Conservation (phyloP, 169 alveolate genomes). For the Cryptosporidium ubiquitum region DNA sequence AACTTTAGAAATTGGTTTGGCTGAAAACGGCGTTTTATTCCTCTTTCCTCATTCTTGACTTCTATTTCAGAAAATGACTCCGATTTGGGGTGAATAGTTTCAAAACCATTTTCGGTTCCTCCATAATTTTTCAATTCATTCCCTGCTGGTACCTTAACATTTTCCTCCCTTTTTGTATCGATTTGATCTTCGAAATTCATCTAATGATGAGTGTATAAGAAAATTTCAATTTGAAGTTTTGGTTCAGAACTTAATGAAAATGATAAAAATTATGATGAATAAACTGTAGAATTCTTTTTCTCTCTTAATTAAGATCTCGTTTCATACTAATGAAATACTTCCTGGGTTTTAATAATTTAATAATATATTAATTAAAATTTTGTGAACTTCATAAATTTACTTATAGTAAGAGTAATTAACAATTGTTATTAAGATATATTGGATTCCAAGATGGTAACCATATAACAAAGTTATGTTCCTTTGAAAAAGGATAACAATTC, state of each 20-base stretch:
- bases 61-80: slow-evolving; percentile 26
- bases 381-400: not conserved
- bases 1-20: slow-evolving; percentile 70
- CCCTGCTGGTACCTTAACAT: not conserved
- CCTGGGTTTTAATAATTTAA: not conserved
- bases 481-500: too few species aligned
- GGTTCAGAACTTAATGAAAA: not conserved
- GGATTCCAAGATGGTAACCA: not conserved
- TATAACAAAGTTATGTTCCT: too few species aligned
- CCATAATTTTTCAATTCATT: not conserved
- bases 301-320: not conserved
- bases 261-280: not conserved
- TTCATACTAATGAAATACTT: not conserved
- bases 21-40: slow-evolving; percentile 58
- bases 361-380: not conserved
- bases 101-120: not conserved
- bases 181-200: not conserved
- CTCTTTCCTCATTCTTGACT: not conserved
- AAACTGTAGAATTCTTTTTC: not conserved
- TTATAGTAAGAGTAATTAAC: not conserved
- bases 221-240: not conserved
- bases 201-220: not conserved
- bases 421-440: too few species aligned
- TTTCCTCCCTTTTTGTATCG: not conserved
- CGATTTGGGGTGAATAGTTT: not conserved